phyloP scores from a whole-genome alignment of 768 basidiomycete genomes.

The Leccinum ochraceum region DNA sequence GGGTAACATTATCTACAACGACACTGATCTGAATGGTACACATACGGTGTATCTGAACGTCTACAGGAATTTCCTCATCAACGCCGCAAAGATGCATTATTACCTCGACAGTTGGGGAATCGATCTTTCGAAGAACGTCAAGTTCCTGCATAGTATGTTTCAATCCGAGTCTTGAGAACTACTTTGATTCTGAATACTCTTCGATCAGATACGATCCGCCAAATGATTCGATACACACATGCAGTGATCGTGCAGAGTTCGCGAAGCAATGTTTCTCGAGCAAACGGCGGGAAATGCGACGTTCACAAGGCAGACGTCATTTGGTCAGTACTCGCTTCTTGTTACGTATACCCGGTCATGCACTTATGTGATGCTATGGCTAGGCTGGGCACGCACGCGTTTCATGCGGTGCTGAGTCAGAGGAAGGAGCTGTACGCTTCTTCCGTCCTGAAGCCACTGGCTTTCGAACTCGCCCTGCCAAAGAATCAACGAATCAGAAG shows the following conservation, averaged over 20 bases:
- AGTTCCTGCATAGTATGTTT: slow-evolving; percentile 58
- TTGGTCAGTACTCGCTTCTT: slow-evolving; percentile 54
- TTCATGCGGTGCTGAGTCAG: slow-evolving; percentile 60
- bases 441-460: slow-evolving; percentile 49
- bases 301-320: slow-evolving; percentile 52
- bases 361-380: slow-evolving; percentile 5
- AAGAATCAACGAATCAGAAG: slow-evolving; percentile 44
- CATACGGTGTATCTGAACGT: slow-evolving; percentile 74
- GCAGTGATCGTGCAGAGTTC: slow-evolving; percentile 51
- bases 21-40: slow-evolving; percentile 64
- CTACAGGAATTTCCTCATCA: slow-evolving; percentile 81
- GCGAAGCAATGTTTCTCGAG: slow-evolving; percentile 39
- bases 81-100: slow-evolving; percentile 83
- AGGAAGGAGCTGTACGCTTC: slow-evolving; percentile 51
- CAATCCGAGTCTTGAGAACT: neutral
- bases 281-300: slow-evolving; percentile 40
- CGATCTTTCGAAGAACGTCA: slow-evolving; percentile 41
- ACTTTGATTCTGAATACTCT: slow-evolving; percentile 1
- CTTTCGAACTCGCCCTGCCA: slow-evolving; percentile 49
- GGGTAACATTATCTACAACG: slow-evolving; percentile 79
- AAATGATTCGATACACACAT: slow-evolving; percentile 59
- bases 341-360: neutral
- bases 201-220: slow-evolving; percentile 57
- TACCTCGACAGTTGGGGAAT: slow-evolving; percentile 70
- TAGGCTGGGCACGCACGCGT: slow-evolving; percentile 85